Base-by-base conservation (phyloP, 805 yeast genomes). In the Candida anglica region DNA sequence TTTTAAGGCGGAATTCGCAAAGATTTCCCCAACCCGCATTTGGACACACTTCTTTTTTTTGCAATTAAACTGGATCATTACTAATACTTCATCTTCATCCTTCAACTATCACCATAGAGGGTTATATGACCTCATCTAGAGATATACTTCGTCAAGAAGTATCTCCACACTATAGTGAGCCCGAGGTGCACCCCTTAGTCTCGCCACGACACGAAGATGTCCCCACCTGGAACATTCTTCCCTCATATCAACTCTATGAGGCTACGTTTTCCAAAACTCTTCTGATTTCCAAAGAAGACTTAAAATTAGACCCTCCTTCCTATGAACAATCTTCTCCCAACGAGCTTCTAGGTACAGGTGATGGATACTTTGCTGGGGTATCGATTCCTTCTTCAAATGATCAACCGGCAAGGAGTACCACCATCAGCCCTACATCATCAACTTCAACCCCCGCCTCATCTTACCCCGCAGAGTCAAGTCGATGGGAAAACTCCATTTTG, bases 201-300 rank as follows among this genome's bases (percentile, higher is more conserved):
- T 50, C 58, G 21, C 60, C 60, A 1, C 48, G 49, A 4, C 37
- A 42, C 28, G 59, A 56, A 25, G 50, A 55, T 13, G 58, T 51
- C 17, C 60, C 58, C 14, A 37, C 48, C 13, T 54, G 60, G 57
- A 53, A 51, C 38, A 53, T 56, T 16, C 52, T 55, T 7, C 61
- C 61, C 16, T 51, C 57, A 25, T 56, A 56, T 40, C 60, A 56
- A 37, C 52, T 56, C 25, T 52, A 44, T 34, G 54, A 52, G 42
- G 47, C 56, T 25, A 56, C 61, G 9, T 55, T 55, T 30, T 47
- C 53, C 18, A 55, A 56, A 25, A 47, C 39, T 25, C 40, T 56
- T 18, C 37, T 40, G 15, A 52, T 58, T 5, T 32, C 38, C 23
- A 34, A 38, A 5, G 54, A 55, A 14, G 48, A 53, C 15, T 39